A percentile compares a stretch with the other conserved stretches of the same genome.
These are phyloP conservation scores for Acidiella bohemica DNA, from an alignment of 495 filamentous ascomycete genomes.

Conservation along the genomic window DNA sequence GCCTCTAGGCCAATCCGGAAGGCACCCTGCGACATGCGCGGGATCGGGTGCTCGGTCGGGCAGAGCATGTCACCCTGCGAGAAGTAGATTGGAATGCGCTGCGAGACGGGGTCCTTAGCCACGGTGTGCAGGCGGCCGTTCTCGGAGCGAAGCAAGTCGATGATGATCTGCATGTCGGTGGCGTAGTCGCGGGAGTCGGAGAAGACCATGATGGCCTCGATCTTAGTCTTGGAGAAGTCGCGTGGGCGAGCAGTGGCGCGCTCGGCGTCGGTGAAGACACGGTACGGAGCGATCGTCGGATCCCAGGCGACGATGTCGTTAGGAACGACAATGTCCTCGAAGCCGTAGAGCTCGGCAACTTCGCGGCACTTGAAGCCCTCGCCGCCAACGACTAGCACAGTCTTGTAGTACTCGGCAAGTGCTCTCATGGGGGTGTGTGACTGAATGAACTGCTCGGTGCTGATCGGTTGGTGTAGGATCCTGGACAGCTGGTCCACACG, in stretches of 20 bases:
- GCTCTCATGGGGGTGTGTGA: constrained; percentile 55
- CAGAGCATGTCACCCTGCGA: constrained; percentile 62
- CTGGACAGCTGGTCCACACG: constrained; percentile 44
- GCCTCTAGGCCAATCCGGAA: constrained; percentile 69
- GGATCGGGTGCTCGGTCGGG: constrained; percentile 61
- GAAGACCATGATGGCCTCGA: constrained; percentile 73
- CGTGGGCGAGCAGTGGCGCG: constrained; percentile 44
- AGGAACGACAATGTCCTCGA: constrained; percentile 51
- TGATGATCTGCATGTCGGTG: constrained; percentile 72
- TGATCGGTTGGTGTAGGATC: constrained; percentile 44
- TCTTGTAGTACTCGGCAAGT: constrained; percentile 51
- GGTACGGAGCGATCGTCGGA: constrained; percentile 47
- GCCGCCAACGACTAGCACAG: constrained; percentile 52
- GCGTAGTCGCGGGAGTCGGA: constrained; percentile 74
- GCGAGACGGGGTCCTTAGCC: constrained; percentile 51
- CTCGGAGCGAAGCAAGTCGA: constrained; percentile 65
- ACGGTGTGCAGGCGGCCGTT: constrained; percentile 54
- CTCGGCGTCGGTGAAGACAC: constrained; percentile 44
- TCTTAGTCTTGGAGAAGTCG: constrained; percentile 54
- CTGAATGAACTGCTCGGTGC: constrained; percentile 55
- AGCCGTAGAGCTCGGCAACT: constrained; percentile 51
- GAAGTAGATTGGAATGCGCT: constrained; percentile 65
- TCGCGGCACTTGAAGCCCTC: constrained; percentile 54
- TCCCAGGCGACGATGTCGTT: constrained; percentile 55
- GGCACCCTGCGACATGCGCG: constrained; percentile 60